A percentile compares a stretch with the other conserved stretches of the same genome.
Conservation (phyloP, 371 early-diverging fungal species). For the Batkoa obscura region DNA sequence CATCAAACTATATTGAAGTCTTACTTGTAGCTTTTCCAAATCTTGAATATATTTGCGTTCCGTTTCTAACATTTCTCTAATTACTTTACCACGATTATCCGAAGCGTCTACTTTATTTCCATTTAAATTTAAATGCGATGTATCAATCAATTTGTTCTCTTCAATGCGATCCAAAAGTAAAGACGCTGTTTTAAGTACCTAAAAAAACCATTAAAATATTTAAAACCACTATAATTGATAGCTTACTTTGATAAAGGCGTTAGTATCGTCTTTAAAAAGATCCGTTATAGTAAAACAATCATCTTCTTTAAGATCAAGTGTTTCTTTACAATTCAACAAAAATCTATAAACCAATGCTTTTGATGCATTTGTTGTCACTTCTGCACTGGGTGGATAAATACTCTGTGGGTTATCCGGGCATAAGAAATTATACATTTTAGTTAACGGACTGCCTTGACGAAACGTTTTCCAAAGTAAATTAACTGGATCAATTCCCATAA, state of each 20-base stretch:
- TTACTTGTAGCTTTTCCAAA: constrained; percentile 62
- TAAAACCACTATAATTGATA: neutral
- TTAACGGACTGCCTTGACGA: constrained; percentile 76
- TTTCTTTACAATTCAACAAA: constrained; percentile 44
- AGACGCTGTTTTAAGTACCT: constrained; percentile 46
- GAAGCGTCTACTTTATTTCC: constrained; percentile 38
- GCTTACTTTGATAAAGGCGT: constrained; percentile 82
- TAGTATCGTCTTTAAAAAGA: constrained; percentile 83
- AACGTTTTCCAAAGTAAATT: constrained; percentile 70
- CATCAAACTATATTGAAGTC: neutral
- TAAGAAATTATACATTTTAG: constrained; percentile 61
- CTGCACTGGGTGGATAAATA: neutral
- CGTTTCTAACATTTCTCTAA: constrained; percentile 79
- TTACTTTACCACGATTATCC: constrained; percentile 66
- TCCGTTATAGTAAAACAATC: constrained; percentile 75
- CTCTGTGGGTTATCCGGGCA: constrained; percentile 24
- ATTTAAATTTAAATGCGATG: constrained; percentile 17
- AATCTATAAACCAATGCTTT: constrained; percentile 55
- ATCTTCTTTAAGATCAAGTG: constrained; percentile 45
- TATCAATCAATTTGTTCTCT: constrained; percentile 37
- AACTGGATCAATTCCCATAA: constrained; percentile 45
- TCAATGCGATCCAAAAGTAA: constrained; percentile 47
- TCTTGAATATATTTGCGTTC: constrained; percentile 87
- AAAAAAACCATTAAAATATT: neutral
- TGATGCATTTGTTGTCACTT: constrained; percentile 22